Evolutionary conservation across 768 basidiomycete genomes (phyloP).

Genomic region (Russula sp.): DNA sequence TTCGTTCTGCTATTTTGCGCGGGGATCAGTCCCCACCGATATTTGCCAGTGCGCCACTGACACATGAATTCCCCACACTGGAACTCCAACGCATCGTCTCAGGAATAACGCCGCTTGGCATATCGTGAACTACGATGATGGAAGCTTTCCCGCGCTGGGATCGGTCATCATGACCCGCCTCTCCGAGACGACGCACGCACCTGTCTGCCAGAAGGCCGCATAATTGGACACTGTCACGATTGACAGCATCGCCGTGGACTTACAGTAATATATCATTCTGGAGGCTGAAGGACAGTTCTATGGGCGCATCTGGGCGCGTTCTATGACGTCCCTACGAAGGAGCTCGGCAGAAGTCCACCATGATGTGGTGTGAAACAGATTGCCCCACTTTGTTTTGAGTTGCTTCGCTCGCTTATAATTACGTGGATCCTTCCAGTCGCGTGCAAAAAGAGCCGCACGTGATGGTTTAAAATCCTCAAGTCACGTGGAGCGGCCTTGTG

Average conservation of each 20-base stretch:
- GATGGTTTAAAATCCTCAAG: neutral
- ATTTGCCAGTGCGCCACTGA: neutral
- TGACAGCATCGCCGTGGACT: conserved; percentile 27
- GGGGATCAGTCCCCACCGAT: neutral
- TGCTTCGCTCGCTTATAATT: neutral
- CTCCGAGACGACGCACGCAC: neutral
- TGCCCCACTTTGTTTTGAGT: too few relatives aligned
- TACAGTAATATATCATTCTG: conserved; percentile 15
- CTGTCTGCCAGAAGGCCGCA: neutral
- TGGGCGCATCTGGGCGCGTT: neutral
- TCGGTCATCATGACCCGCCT: neutral
- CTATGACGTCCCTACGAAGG: neutral
- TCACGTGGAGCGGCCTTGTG: neutral
- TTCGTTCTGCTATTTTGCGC: neutral
- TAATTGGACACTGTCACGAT: conserved; percentile 7
- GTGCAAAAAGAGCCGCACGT: neutral
- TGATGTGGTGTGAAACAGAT: too few relatives aligned
- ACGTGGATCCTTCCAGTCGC: neutral
- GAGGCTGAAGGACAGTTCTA: conserved; percentile 14
- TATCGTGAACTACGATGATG: neutral
- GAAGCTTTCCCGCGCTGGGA: conserved; percentile 2
- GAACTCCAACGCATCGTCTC: neutral
- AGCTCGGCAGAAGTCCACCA: neutral
- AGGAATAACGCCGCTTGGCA: conserved; percentile 6
- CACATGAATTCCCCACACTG: neutral